Evolutionary conservation across 1,284 basidiomycete species (phyloP), one percentile per base, ranked within the genome.

Genomic region (Microstroma glucosiphilum): DNA sequence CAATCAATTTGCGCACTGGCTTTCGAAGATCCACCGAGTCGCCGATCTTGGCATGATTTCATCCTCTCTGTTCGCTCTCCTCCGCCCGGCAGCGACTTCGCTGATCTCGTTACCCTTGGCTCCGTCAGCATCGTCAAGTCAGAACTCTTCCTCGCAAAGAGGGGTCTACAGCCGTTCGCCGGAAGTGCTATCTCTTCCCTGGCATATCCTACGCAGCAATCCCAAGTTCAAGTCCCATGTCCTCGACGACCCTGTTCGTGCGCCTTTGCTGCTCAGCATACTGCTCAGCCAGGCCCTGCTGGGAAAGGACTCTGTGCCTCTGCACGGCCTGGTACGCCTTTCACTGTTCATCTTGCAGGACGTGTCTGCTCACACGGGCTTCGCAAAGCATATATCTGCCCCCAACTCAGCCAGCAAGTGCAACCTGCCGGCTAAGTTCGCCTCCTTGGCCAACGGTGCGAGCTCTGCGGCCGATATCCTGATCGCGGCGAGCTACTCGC

Each of bases 301-400:
- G 9, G 66, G 77, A 40, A 67, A 58, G 65, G 49, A 55, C 60
- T 46, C 65, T 56, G 15, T 72, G 88, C 90, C 93, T 61, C 88
- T 93, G 82, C 89, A 96, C 71, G 93, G 92, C 0, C 82, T 96
- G 26, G 91, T 92, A 70, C 86, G 93, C 55, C 86, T 91, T 2
- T 83, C 94, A 40, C 90, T 91, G 1, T 96, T 96, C 80, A 88
- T 96, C 63, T 82, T 97, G 4, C 94, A 98, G 76, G 89, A 90
- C 4, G 81, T 97, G 19, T 92, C 92, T 2, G 87, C 91, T 0
- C 90, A 96, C 71, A 83, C 83, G 37, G 82, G 84, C 0, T 93
- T 96, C 73, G 90, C 84, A 82, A 17, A 71, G 80, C 56, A 70
- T 21, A 65, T 77, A 23, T 68, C 68, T 15, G 71, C 60, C 40